A percentile compares a stretch with the other conserved stretches of the same genome.
Conservation (phyloP, 1,284 basidiomycete genomes). For the Caloboletus firmus region DNA sequence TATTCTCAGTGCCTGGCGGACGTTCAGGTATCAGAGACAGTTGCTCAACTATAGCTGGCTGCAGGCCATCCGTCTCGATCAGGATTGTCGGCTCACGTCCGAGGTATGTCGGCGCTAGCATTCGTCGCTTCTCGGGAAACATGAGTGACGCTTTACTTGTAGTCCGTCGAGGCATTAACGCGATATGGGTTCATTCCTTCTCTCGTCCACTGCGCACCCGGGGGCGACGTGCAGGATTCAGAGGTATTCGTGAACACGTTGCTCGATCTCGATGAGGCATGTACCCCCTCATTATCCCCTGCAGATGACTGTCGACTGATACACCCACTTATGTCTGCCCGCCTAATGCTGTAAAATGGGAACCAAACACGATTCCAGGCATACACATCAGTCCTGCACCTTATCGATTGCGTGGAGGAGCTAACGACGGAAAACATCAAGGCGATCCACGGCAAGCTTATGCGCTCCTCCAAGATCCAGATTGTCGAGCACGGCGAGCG, state of each 20-base stretch:
- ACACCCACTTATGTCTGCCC: not conserved
- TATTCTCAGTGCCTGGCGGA: conserved; percentile 29
- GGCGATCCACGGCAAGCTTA: conserved; percentile 29
- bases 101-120: conserved; percentile 14
- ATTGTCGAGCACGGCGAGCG: conserved; percentile 17
- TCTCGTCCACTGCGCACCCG: conserved; percentile 22
- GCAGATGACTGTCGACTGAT: not conserved
- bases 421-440: conserved; percentile 33
- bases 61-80: conserved; percentile 30
- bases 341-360: not conserved
- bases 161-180: conserved; percentile 32
- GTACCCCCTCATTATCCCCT: not conserved
- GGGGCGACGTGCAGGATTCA: conserved; percentile 25
- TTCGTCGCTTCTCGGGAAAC: not conserved
- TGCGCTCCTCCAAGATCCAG: conserved; percentile 36
- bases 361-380: conserved; percentile 17
- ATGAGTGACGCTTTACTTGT: not conserved
- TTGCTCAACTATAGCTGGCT: conserved; percentile 35
- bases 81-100: conserved; percentile 22
- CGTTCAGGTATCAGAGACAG: conserved; percentile 27
- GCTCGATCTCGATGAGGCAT: conserved; percentile 31
- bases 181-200: conserved; percentile 30
- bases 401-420: conserved; percentile 27
- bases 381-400: conserved; percentile 22
- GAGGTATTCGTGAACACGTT: conserved; percentile 21